Evolutionary conservation across 257 asterid species (phyloP).

Genomic region (Solanum chilense): DNA sequence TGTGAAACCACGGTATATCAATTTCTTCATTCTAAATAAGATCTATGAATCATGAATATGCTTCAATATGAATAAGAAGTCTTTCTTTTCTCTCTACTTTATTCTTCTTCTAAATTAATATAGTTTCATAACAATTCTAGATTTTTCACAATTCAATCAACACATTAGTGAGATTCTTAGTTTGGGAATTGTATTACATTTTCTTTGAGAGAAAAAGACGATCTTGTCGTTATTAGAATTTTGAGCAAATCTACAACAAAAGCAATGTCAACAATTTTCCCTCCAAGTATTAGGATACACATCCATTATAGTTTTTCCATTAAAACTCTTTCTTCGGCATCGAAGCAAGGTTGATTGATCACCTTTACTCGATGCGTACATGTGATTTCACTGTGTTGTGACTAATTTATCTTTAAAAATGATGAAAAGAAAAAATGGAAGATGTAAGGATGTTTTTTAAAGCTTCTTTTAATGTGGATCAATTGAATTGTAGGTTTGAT

Average conservation of each 20-base stretch:
- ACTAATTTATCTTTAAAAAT: neutral
- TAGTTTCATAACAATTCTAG: too few species aligned
- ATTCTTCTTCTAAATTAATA: too few species aligned
- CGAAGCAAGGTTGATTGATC: neutral
- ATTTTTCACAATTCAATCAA: neutral
- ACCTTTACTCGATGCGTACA: neutral
- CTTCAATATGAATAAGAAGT: too few species aligned
- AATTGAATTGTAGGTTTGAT: neutral
- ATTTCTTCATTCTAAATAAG: too few species aligned
- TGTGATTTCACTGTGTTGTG: neutral
- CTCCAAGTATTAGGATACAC: neutral
- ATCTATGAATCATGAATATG: too few species aligned
- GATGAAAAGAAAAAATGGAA: neutral
- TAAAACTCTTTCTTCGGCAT: neutral
- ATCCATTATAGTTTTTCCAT: neutral
- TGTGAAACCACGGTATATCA: too few species aligned
- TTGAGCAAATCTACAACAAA: neutral
- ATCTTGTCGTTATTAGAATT: neutral
- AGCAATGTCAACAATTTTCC: too few species aligned
- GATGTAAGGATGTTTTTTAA: neutral
- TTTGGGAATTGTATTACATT: neutral
- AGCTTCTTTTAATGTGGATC: too few species aligned
- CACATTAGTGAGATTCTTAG: neutral
- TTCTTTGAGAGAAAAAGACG: neutral
- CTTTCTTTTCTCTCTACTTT: too few species aligned